Evolutionary conservation across 352 stramenopile genomes (phyloP), one percentile per base, ranked within the genome.

Genomic region (Peronospora farinosa): DNA sequence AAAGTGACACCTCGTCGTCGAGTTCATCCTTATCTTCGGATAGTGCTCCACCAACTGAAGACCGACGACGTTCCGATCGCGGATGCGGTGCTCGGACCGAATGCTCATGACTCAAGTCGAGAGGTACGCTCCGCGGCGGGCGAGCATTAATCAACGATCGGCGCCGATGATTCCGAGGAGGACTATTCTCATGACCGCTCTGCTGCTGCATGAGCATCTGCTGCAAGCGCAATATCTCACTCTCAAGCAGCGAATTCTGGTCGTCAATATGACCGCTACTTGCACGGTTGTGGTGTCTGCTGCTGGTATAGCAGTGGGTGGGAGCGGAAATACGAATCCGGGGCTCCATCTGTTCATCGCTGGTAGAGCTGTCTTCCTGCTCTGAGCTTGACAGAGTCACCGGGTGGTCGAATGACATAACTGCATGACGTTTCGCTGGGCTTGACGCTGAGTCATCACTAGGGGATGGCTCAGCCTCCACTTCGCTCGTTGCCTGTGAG

Each of bases 141-240:
- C 57, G 62, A 41, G 54, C 37, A 40, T 47, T 27, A 12, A 40
- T 57, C 27, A 47, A 70, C 11, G 61, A 57, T 12, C 51, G 61
- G 2, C 40, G 45, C 11, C 42, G 42, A 42, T 61, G 50, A 16
- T 66, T 47, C n/a, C 46, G 54, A 16, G 32, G 28, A 47, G 61
- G 44, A 40, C 15, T 25, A 15, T 28, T 25, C 1, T 47, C 36
- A 23, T 19, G 57, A 17, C 39, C 60, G 27, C 64, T 76, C 39
- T 62, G 54, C 37, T 83, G 78, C 35, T 87, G 65, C 8, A 81
- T 47, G 11, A 90, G 73, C 57, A 90, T 72, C 27, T 84, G 67
- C 51, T 88, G 77, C n/a, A 90, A 65, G 8, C 79, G 76, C 54
- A 88, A 46, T 33, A 90, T 88, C 51, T 90, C 79, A 46, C 72